Evolutionary conservation across 139 green algal species (phyloP).

Genomic region (Spirogloea muscicola): DNA sequence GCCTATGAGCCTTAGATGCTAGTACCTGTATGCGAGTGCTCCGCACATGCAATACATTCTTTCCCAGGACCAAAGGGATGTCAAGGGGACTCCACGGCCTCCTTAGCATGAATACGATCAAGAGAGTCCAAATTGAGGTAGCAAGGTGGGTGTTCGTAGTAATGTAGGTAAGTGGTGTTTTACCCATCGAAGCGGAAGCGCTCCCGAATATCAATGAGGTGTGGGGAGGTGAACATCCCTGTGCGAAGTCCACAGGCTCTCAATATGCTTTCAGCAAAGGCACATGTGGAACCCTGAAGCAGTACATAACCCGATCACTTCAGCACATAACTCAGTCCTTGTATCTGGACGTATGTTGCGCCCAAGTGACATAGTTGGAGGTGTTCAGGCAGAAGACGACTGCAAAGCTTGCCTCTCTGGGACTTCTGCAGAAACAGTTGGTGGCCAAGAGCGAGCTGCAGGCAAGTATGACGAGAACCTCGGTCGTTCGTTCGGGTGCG

Average conservation of each 20-base stretch:
- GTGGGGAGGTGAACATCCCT: slow-evolving; percentile 54
- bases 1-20: no score
- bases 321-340: background rate
- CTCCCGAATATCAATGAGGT: slow-evolving; percentile 54
- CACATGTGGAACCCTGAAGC: slow-evolving; percentile 52
- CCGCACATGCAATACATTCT: no score
- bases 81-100: no score
- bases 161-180: no score
- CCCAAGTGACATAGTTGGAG: background rate
- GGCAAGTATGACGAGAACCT: background rate
- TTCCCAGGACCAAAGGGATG: no score
- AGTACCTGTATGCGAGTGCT: no score
- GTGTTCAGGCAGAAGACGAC: background rate
- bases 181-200: slow-evolving; percentile 53
- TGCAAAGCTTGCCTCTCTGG: background rate
- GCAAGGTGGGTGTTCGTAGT: no score
- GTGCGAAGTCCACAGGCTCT: slow-evolving; percentile 14
- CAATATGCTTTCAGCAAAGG: slow-evolving; percentile 49
- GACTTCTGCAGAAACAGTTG: background rate
- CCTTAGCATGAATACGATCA: no score
- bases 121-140: no score
- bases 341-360: background rate
- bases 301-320: background rate
- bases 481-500: background rate
- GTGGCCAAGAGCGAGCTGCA: background rate